Base-by-base conservation (phyloP, 257 asterid genomes). In the Apocynum venetum region DNA sequence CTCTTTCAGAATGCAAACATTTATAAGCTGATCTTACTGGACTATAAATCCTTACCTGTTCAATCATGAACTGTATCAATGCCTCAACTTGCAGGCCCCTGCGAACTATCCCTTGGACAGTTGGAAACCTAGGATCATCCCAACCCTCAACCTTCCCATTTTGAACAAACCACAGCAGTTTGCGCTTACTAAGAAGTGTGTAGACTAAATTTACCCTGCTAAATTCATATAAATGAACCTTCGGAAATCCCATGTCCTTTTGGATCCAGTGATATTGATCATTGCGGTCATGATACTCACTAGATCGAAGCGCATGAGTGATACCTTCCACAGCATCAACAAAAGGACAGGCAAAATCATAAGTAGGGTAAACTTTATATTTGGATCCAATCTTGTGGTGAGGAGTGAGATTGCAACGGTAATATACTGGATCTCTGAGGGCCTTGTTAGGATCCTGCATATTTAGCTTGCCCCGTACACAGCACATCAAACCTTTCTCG, bases 81-180 rank as follows among this genome's bases (percentile, higher is more conserved):
- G 98, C 98, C 81, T 93, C 97, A 75, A 95, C 85, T 84, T 87
- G 88, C 86, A 95, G 87, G 63, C 99, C 99, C 82, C 98, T 83
- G 43, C 98, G 97, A 79, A 95, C 98, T 51, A 95, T 93, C 65
- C 99, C 99, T 85, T 95, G 99, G 64, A 93, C 99, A 3, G 99
- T 95, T 1, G 99, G 99, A 83, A 95, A 93, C 41, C 99, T 96
- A 74, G 99, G 92, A 86, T 95, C 99, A 83, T 95, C 98, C 99
- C 99, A 95, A 61, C 99, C 88, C 19, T 95, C 99, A 74, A 95
- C 98, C 83, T 89, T 89, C 41, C 97, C 99, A 80, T 93, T 91
- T 72, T 91, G 97, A 47, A 95, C 99, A 85, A 95, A 95, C 98
- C 99, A 95, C n/a, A 95, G 89, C 78, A 95, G 89, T 86, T 95